Conservation (phyloP, 352 stramenopile genomes). For the Phytophthora capsici region DNA sequence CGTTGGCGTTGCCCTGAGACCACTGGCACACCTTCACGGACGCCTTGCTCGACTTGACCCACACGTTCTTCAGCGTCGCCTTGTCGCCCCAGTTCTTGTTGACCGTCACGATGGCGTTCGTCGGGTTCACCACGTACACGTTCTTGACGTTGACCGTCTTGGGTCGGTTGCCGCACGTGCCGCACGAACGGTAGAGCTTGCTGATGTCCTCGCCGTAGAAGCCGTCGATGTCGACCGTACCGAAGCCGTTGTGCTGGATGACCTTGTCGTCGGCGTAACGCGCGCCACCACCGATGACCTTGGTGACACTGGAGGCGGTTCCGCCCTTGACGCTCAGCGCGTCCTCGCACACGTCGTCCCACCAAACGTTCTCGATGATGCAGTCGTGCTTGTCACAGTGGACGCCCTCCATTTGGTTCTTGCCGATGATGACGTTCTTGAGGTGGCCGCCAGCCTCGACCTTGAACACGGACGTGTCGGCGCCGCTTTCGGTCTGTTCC, state of each 20-base stretch:
- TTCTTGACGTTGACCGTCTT: background rate
- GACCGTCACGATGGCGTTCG: background rate
- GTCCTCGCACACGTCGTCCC: slow-evolving; percentile 12
- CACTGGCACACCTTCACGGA: background rate
- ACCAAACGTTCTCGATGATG: background rate
- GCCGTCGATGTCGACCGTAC: background rate
- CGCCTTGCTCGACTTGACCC: slow-evolving; percentile 9
- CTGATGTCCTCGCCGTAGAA: background rate
- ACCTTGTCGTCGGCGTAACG: background rate
- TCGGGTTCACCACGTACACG: background rate
- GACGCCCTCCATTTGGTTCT: background rate
- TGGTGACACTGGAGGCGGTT: background rate
- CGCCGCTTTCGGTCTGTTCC: background rate
- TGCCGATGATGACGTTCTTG: slow-evolving; percentile 1
- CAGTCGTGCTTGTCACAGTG: background rate
- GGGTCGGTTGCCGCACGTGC: background rate
- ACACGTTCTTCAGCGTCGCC: slow-evolving; percentile 1
- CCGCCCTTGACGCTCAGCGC: slow-evolving; percentile 31
- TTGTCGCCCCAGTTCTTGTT: background rate
- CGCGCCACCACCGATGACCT: background rate
- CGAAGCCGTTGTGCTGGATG: background rate
- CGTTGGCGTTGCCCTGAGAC: background rate
- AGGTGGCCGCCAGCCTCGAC: background rate
- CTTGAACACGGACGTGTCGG: background rate
- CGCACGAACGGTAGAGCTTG: background rate